Percentiles rank a stretch among this genome's conserved stretches.
Conservation (phyloP, 148 eudicot species). For the Arctostaphylos glauca region DNA sequence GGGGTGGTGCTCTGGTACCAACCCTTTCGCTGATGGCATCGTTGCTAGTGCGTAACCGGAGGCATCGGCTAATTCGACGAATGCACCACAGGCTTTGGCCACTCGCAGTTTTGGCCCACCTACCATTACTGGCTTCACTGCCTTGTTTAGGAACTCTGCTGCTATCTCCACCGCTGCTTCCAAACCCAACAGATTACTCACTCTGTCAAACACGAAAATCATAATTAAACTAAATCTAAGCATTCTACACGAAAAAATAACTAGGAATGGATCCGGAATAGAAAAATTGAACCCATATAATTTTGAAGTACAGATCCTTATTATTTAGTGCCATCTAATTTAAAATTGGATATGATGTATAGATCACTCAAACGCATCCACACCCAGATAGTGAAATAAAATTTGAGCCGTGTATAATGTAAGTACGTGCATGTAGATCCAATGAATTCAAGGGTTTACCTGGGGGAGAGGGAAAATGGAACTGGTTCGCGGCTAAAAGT, state of each 20-base stretch:
- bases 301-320: no score
- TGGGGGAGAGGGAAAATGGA: slow-evolving; percentile 18
- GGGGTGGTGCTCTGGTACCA: slow-evolving; percentile 7
- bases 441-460: background rate
- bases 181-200: slow-evolving; percentile 23
- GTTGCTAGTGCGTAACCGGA: slow-evolving; percentile 8
- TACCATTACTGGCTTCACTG: slow-evolving; percentile 24
- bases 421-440: no score
- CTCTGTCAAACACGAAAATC: background rate
- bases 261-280: no score
- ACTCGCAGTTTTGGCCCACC: slow-evolving; percentile 21
- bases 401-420: background rate
- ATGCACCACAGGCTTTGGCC: slow-evolving; percentile 12
- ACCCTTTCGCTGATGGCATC: slow-evolving; percentile 24
- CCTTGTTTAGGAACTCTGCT: slow-evolving; percentile 19
- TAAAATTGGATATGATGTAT: no score
- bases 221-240: no score
- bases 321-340: no score
- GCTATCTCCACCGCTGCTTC: slow-evolving; percentile 22
- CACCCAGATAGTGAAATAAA: background rate
- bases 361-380: background rate
- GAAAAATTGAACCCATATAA: no score
- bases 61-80: slow-evolving; percentile 18
- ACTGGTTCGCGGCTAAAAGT: slow-evolving; percentile 23
- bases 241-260: no score